Evolutionary conservation across 2,329 filamentous ascomycete species (phyloP).

Genomic region (Colletotrichum abscissum): DNA sequence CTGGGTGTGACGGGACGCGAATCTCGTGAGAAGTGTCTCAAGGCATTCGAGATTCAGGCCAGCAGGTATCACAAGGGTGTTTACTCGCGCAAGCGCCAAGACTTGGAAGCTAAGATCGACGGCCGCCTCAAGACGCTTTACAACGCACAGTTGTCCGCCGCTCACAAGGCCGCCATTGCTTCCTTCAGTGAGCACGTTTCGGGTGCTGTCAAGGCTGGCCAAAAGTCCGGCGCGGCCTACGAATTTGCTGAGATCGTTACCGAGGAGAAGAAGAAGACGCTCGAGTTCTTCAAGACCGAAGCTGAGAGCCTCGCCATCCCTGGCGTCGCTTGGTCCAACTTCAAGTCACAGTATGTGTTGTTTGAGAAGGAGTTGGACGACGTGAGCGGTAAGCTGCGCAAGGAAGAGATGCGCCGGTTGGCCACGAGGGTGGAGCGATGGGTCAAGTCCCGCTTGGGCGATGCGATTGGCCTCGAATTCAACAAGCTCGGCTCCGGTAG

Average conservation of each 20-base stretch:
- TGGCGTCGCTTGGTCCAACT: slow-evolving; percentile 88
- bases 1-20: slow-evolving; percentile 79
- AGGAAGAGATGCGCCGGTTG: slow-evolving; percentile 95
- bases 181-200: slow-evolving; percentile 90
- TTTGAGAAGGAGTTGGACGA: slow-evolving; percentile 94
- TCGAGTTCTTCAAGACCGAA: slow-evolving; percentile 81
- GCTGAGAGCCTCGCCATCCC: slow-evolving; percentile 80
- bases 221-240: slow-evolving; percentile 90
- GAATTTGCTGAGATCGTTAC: slow-evolving; percentile 96
- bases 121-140: slow-evolving; percentile 89
- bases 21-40: slow-evolving; percentile 78
- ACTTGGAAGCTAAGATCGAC: slow-evolving; percentile 89
- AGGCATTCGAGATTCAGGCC: slow-evolving; percentile 89
- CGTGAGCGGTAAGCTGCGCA: slow-evolving; percentile 84
- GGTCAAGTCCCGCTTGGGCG: slow-evolving; percentile 88
- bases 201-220: slow-evolving; percentile 87
- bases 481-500: slow-evolving; percentile 93
- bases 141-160: slow-evolving; percentile 86
- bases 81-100: slow-evolving; percentile 84
- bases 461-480: slow-evolving; percentile 92
- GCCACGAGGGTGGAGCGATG: slow-evolving; percentile 93
- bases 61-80: slow-evolving; percentile 97
- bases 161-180: slow-evolving; percentile 87
- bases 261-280: slow-evolving; percentile 80
- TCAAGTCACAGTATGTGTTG: slow-evolving; percentile 80